phyloP scores from a whole-genome alignment of 345 rosid genomes.

The Rhodomyrtus tomentosa region DNA sequence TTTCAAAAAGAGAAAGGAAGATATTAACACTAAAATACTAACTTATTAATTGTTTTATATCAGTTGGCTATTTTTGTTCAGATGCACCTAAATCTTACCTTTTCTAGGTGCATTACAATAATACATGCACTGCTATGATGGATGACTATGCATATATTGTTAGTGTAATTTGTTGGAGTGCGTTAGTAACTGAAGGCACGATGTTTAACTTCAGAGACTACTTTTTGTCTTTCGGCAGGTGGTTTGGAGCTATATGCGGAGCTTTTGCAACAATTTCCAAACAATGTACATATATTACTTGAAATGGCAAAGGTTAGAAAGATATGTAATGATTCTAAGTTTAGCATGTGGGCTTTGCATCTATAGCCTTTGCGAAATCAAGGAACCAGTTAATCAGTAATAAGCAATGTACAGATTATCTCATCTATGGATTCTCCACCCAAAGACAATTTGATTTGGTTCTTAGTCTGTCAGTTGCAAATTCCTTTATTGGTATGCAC shows the following conservation, averaged over 20 bases:
- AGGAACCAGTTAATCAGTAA: background rate
- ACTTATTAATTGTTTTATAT: background rate
- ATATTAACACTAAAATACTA: background rate
- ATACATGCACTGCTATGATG: background rate
- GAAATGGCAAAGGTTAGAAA: constrained; percentile 88
- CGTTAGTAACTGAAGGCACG: background rate
- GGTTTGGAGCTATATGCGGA: constrained; percentile 80
- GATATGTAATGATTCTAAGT: background rate
- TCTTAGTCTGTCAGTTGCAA: background rate
- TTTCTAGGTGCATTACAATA: background rate
- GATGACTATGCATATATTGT: background rate
- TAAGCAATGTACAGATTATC: background rate
- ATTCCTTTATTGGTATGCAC: background rate
- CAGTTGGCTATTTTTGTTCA: background rate
- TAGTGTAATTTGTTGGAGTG: background rate
- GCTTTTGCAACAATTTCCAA: constrained; percentile 87
- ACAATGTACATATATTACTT: constrained; percentile 74
- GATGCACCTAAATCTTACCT: background rate
- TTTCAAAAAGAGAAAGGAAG: background rate
- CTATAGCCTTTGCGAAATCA: background rate
- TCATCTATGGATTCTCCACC: background rate
- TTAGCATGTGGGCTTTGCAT: background rate
- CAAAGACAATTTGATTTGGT: background rate
- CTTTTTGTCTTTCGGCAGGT: constrained; percentile 32
- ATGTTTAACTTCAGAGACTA: background rate